These are phyloP conservation scores for Fusarium torreyae DNA, from an alignment of 2,329 filamentous ascomycete genomes.

Conservation along the genomic window DNA sequence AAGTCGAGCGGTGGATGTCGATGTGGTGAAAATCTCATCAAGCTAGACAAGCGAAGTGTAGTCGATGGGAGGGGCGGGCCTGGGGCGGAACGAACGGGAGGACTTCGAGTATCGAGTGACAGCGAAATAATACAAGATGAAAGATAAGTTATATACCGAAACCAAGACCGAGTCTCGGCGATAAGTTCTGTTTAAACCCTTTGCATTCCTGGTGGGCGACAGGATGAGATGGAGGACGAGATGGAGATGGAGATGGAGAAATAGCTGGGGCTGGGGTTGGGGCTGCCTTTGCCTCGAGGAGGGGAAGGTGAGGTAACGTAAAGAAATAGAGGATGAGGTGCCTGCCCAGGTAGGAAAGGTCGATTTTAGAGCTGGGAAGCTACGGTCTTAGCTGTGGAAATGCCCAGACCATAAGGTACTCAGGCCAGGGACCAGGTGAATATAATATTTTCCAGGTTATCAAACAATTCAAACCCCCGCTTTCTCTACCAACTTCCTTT, in stretches of 20 bases:
- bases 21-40: slow-evolving; percentile 31
- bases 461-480: background rate
- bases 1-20: slow-evolving; percentile 17
- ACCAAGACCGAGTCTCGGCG: slow-evolving; percentile 12
- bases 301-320: slow-evolving; percentile 18
- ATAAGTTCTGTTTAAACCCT: slow-evolving; percentile 12
- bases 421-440: slow-evolving; percentile 5
- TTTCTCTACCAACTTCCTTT: slow-evolving; percentile 8
- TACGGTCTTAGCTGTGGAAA: slow-evolving; percentile 14
- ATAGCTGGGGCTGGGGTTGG: slow-evolving; percentile 41
- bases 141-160: slow-evolving; percentile 22
- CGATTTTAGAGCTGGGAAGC: slow-evolving; percentile 35
- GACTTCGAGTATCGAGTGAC: background rate
- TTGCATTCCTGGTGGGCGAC: slow-evolving; percentile 18
- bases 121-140: background rate
- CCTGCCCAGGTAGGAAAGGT: slow-evolving; percentile 41
- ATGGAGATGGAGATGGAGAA: slow-evolving; percentile 32
- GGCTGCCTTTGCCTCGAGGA: slow-evolving; percentile 14
- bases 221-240: slow-evolving; percentile 10
- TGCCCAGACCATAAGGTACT: too few species aligned
- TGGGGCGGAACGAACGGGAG: slow-evolving; percentile 12
- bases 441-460: background rate
- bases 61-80: slow-evolving; percentile 34
- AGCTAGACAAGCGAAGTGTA: slow-evolving; percentile 23
- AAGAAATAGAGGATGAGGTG: slow-evolving; percentile 22